Evolutionary conservation across 371 early-diverging fungal genomes (phyloP).

Genomic region (Neoconidiobolus thromboides): DNA sequence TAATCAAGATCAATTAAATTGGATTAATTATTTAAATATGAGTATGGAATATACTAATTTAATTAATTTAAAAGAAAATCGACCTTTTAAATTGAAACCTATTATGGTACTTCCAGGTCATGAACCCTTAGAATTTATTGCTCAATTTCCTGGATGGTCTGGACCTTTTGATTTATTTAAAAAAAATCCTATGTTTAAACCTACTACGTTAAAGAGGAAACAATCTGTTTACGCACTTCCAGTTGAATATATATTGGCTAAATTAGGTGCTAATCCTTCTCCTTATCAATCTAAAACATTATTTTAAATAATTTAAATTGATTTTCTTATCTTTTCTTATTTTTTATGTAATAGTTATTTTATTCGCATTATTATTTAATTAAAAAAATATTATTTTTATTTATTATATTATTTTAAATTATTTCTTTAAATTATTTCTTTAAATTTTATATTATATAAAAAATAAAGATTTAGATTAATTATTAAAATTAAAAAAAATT

Average conservation of each 20-base stretch:
- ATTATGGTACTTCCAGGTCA: conserved; percentile 3
- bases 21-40: background rate
- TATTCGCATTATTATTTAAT: too few species aligned
- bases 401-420: too few species aligned
- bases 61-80: background rate
- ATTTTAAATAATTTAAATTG: too few species aligned
- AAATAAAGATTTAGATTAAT: too few species aligned
- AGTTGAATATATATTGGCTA: background rate
- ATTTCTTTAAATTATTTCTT: too few species aligned
- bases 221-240: background rate
- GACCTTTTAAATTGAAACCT: conserved; percentile 5
- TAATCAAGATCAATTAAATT: background rate
- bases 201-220: conserved; percentile 4
- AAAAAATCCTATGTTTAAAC: background rate
- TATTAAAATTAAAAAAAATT: too few species aligned
- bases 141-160: conserved; percentile 4
- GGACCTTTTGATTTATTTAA: too few species aligned
- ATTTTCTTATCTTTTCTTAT: too few species aligned
- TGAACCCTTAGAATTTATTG: conserved; percentile 6
- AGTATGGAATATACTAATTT: conserved; percentile 3
- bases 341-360: too few species aligned
- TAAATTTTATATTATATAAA: too few species aligned
- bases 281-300: too few species aligned
- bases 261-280: background rate
- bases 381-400: too few species aligned